phyloP scores from a whole-genome alignment of 2,329 filamentous ascomycete genomes.

The Truncatella angustata region DNA sequence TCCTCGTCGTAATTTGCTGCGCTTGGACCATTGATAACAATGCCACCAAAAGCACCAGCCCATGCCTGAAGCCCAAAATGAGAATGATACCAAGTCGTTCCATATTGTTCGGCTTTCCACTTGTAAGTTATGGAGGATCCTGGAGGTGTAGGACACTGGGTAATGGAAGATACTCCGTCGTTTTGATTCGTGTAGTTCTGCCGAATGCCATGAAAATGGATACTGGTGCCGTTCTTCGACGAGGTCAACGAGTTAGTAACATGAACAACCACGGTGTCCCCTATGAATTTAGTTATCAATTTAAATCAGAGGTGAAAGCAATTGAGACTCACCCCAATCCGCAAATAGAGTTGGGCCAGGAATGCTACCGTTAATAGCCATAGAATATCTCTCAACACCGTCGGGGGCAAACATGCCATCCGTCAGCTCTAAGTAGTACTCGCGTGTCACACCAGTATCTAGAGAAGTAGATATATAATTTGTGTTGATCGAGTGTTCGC shows the following conservation, averaged over 20 bases:
- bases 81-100: constrained; percentile 60
- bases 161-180: constrained; percentile 54
- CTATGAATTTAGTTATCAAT: no score
- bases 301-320: no score
- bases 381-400: constrained; percentile 32
- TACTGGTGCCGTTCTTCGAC: constrained; percentile 53
- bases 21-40: constrained; percentile 61
- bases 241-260: constrained; percentile 47
- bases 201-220: constrained; percentile 64
- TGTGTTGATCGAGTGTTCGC: constrained; percentile 35
- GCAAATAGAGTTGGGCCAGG: constrained; percentile 35
- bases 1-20: constrained; percentile 62
- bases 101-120: constrained; percentile 54
- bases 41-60: constrained; percentile 58
- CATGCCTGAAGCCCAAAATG: constrained; percentile 49
- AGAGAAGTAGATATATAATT: constrained; percentile 30
- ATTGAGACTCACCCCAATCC: constrained; percentile 52
- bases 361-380: constrained; percentile 39
- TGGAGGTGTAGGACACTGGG: constrained; percentile 50
- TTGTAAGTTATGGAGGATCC: constrained; percentile 54
- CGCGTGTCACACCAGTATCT: constrained; percentile 37
- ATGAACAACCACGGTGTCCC: constrained; percentile 36
- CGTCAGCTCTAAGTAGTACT: constrained; percentile 25
- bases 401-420: constrained; percentile 29
- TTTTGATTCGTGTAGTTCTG: constrained; percentile 53